phyloP scores from a whole-genome alignment of 225 moss, liverwort and hornwort species.

The Lunularia cruciata region DNA sequence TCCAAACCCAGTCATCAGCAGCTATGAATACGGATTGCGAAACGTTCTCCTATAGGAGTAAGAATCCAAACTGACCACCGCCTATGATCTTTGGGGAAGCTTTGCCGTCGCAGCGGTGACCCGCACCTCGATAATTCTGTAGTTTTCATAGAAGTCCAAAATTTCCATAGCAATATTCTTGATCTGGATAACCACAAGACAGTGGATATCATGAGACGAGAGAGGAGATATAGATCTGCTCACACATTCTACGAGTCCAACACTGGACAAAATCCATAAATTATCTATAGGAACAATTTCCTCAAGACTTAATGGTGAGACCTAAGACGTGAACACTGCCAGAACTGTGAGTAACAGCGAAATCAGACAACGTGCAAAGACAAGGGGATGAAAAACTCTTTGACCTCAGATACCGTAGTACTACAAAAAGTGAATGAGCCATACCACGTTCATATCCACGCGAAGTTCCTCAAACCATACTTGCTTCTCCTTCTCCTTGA shows the following conservation, averaged over 20 bases:
- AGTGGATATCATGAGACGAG: too few species aligned
- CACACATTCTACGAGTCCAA: too few species aligned
- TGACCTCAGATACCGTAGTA: too few species aligned
- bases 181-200: constrained; percentile 50
- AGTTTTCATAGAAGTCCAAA: constrained; percentile 95
- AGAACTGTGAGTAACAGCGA: too few species aligned
- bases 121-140: constrained; percentile 70
- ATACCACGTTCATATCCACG: constrained; percentile 99
- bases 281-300: too few species aligned
- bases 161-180: constrained; percentile 96
- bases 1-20: neutral
- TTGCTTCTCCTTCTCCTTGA: constrained; percentile 86
- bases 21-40: neutral
- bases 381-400: too few species aligned
- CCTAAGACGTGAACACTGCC: too few species aligned
- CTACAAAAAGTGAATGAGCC: too few species aligned
- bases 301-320: too few species aligned
- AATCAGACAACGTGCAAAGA: too few species aligned
- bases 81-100: constrained; percentile 61
- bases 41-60: neutral
- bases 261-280: too few species aligned
- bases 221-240: too few species aligned
- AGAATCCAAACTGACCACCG: neutral
- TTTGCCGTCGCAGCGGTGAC: constrained; percentile 72
- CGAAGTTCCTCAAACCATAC: constrained; percentile 95